Percentiles rank a stretch among this genome's conserved stretches.
Conservation (phyloP, 495 filamentous ascomycete species). For the Penicillium roqueforti region DNA sequence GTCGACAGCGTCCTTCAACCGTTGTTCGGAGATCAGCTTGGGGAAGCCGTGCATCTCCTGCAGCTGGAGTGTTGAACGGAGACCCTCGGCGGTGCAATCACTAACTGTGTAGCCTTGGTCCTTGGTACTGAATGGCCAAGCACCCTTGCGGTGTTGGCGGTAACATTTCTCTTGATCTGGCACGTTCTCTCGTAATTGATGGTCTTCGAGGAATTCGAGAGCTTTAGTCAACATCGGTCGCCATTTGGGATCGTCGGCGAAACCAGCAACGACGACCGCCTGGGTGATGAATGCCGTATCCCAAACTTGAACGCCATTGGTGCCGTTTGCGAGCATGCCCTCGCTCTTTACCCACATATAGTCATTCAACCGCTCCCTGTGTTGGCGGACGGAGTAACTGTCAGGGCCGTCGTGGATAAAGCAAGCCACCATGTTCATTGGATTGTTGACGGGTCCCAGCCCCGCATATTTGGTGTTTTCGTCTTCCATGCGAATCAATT, state of each 20-base stretch:
- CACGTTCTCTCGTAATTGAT: slow-evolving; percentile 85
- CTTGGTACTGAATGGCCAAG: slow-evolving; percentile 90
- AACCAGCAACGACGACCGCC: slow-evolving; percentile 69
- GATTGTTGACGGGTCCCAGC: slow-evolving; percentile 82
- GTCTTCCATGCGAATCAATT: slow-evolving; percentile 84
- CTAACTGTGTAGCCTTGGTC: slow-evolving; percentile 92
- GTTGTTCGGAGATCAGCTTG: slow-evolving; percentile 62
- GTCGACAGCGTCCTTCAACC: slow-evolving; percentile 83
- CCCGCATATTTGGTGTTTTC: slow-evolving; percentile 84
- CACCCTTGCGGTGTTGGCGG: slow-evolving; percentile 87
- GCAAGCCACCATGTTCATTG: slow-evolving; percentile 81
- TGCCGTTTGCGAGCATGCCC: slow-evolving; percentile 92
- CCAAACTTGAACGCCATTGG: slow-evolving; percentile 95
- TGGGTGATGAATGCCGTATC: slow-evolving; percentile 90
- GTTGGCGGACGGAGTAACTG: slow-evolving; percentile 68
- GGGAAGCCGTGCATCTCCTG: slow-evolving; percentile 78
- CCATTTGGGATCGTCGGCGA: slow-evolving; percentile 74
- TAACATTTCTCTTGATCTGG: slow-evolving; percentile 77
- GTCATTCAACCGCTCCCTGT: slow-evolving; percentile 76
- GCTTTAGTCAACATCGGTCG: slow-evolving; percentile 79
- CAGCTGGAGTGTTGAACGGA: slow-evolving; percentile 82
- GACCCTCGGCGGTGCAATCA: slow-evolving; percentile 86
- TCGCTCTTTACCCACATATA: slow-evolving; percentile 90
- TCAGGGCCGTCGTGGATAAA: slow-evolving; percentile 80
- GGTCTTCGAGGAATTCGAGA: slow-evolving; percentile 80